These are phyloP conservation scores for Friedmanniomyces endolithicus DNA, from an alignment of 495 filamentous ascomycete species.

Conservation along the genomic window DNA sequence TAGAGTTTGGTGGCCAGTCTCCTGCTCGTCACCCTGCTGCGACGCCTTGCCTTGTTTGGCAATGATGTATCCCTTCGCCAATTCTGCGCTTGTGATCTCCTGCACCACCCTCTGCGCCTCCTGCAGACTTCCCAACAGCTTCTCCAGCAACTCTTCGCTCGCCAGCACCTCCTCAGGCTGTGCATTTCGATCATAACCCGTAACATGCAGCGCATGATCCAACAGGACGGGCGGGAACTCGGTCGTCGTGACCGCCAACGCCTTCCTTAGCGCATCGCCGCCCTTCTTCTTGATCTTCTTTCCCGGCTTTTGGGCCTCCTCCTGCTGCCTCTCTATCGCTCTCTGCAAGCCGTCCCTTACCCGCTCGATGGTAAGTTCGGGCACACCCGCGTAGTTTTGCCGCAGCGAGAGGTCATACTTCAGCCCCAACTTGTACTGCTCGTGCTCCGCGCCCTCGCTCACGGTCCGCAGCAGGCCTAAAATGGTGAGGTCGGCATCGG, in stretches of 20 bases:
- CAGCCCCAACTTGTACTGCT: conserved; percentile 58
- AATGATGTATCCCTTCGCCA: conserved; percentile 73
- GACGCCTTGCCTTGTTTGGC: conserved; percentile 43
- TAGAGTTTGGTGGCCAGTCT: conserved; percentile 33
- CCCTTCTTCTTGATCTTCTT: conserved; percentile 68
- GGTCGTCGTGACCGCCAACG: conserved; percentile 66
- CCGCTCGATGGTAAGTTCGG: conserved; percentile 58
- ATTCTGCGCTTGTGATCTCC: conserved; percentile 44
- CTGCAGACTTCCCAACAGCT: conserved; percentile 50
- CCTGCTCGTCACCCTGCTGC: conserved; percentile 14
- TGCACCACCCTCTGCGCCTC: conserved; percentile 54
- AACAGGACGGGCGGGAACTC: conserved; percentile 78
- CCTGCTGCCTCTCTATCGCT: conserved; percentile 43
- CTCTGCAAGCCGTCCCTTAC: conserved; percentile 56
- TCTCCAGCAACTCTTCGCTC: conserved; percentile 48
- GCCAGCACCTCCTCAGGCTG: conserved; percentile 56
- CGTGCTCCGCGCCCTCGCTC: conserved; percentile 57
- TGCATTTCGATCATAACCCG: conserved; percentile 50
- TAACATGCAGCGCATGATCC: conserved; percentile 67
- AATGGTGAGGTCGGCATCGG: conserved; percentile 66
- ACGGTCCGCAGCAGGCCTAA: conserved; percentile 73
- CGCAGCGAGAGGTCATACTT: conserved; percentile 70
- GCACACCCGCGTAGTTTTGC: conserved; percentile 67
- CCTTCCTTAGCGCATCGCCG: conserved; percentile 61
- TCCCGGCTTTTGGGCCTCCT: conserved; percentile 35